Evolutionary conservation across 331 rosid species (phyloP).

Genomic region (Rhamnella rubrinervis): DNA sequence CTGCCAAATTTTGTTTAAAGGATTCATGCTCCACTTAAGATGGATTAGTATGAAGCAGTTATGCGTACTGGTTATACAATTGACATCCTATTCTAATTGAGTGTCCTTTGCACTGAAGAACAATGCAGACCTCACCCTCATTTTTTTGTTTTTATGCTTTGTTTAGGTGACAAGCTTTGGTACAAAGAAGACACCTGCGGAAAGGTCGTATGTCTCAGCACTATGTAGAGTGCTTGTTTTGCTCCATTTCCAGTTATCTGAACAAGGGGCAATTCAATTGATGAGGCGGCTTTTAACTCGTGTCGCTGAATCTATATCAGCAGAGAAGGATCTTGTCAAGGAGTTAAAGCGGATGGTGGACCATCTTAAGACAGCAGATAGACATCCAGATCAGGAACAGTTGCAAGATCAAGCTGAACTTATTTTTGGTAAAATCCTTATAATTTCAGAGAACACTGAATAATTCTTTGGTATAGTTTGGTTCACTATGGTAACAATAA

Average conservation of each 20-base stretch:
- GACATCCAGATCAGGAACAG: constrained; percentile 56
- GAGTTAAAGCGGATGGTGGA: constrained; percentile 73
- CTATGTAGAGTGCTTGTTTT: constrained; percentile 60
- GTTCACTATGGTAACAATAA: neutral
- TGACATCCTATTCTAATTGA: neutral
- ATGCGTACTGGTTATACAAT: no score
- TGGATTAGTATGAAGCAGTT: neutral
- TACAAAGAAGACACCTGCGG: constrained; percentile 73
- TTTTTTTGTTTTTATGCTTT: constrained; percentile 19
- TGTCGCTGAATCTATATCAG: constrained; percentile 45
- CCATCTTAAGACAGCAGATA: constrained; percentile 51
- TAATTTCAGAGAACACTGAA: neutral
- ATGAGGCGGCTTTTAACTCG: constrained; percentile 61
- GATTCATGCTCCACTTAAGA: neutral
- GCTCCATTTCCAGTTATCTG: constrained; percentile 69
- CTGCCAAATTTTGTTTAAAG: neutral
- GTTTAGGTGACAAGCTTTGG: constrained; percentile 65
- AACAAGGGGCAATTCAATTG: constrained; percentile 62
- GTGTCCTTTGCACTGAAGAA: neutral
- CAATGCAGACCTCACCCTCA: constrained; percentile 9
- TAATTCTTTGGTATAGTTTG: neutral
- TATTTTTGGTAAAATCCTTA: constrained; percentile 57
- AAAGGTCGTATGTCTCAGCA: constrained; percentile 71
- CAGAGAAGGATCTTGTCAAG: constrained; percentile 77
- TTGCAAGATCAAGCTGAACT: constrained; percentile 57